Base-by-base conservation (phyloP, 305 asterid genomes). In the Solanum hybrid region DNA sequence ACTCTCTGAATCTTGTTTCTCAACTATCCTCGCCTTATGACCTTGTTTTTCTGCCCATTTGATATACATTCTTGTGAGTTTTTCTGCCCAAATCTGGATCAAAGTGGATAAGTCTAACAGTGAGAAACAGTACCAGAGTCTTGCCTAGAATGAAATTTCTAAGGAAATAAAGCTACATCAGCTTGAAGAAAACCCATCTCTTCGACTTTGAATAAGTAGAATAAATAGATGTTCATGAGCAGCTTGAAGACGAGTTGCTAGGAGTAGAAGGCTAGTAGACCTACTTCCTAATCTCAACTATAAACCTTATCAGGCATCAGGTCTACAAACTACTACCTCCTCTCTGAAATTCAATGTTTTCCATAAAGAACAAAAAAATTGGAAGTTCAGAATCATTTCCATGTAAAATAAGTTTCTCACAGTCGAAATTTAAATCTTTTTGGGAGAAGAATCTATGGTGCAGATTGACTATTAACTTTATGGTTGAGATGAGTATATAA, bases 41-140 rank as follows among this genome's bases (percentile, higher is more conserved):
- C 97, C 97, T 72, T 95, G 96, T 92, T 95, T 95, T 64, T 94
- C 91, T 64, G 98, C 97, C 99, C 99, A 95, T 88, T 94, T 96
- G 93, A 94, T 89, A 91, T 96, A 96, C 98, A 95, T 95, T 86
- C 75, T 92, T 15, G 89, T 88, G 29, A 96, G 94, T 87, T 92
- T 93, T 56, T 93, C 94, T 14, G 93, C 93, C 98, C 98, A 96
- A 87, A 85, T 93, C 99, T 96, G 91, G 77, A 90, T 27, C 88
- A 73, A 77, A 45, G 7, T 80, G 22, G 45, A 51, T 19, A 84
- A 84, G 76, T 85, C 14, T 5, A 78, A n/a, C 6, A 73, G 37
- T 73, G 72, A 86, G 22, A 86, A 24, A 10, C 86, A 80, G 66
- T 80, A 24, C 24, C 35, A n/a, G 0, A 80, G 35, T 26, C 86